Conservation (phyloP, 305 asterid species). For the Fraxinus sp. region DNA sequence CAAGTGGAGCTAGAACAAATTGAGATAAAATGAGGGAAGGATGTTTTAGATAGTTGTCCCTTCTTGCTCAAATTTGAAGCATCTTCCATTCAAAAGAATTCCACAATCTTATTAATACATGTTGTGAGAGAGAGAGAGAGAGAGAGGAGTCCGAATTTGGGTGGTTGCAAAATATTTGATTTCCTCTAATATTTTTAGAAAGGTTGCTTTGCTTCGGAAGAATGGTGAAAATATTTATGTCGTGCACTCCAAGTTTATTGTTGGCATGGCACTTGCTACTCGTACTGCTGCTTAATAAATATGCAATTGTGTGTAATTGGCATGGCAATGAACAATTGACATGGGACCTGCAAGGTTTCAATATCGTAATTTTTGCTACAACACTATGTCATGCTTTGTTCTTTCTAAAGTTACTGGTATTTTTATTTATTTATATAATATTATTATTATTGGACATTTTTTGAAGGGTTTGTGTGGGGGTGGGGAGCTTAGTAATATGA, state of each 20-base stretch:
- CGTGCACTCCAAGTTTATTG: background rate
- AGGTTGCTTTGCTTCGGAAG: background rate
- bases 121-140: background rate
- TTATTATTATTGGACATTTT: background rate
- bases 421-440: background rate
- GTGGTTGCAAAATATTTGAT: background rate
- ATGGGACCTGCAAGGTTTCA: background rate
- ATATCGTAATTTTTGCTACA: background rate
- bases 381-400: background rate
- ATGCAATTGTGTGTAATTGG: background rate
- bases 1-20: background rate
- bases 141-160: background rate
- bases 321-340: background rate
- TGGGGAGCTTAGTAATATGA: too few species aligned
- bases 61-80: background rate
- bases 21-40: background rate
- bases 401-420: background rate
- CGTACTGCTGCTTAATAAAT: background rate
- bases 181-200: background rate
- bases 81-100: background rate
- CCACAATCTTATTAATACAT: background rate
- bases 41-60: background rate
- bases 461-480: background rate
- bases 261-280: background rate
- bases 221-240: background rate